These are phyloP conservation scores for Psidium friedrichsthalianum DNA, from an alignment of 345 rosid species.

Conservation along the genomic window DNA sequence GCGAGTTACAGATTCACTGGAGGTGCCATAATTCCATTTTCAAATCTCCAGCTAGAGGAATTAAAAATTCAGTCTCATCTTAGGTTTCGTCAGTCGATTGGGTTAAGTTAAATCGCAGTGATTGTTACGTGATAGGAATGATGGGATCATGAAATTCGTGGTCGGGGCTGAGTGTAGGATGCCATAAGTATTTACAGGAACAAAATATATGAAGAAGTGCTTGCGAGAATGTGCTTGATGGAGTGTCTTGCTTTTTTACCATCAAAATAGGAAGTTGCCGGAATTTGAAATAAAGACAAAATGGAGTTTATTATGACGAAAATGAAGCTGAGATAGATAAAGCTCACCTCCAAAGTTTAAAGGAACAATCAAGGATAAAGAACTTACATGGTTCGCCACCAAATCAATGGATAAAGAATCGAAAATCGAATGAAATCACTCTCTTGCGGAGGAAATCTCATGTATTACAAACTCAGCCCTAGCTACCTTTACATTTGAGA, in stretches of 20 bases:
- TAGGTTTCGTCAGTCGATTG: not conserved
- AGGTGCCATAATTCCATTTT: not conserved
- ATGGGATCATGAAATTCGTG: not conserved
- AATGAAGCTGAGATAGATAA: not conserved
- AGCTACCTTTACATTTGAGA: not conserved
- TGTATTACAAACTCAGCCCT: not conserved
- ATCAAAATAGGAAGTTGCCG: not conserved
- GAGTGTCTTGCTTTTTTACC: rapidly evolving
- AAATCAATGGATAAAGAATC: too few species aligned
- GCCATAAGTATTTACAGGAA: not conserved
- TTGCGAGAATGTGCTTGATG: not conserved
- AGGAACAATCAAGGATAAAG: not conserved
- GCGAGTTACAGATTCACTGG: not conserved
- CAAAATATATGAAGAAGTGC: not conserved
- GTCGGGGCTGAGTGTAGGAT: not conserved
- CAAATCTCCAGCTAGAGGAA: not conserved
- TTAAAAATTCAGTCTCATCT: not conserved
- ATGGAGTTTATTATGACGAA: not conserved
- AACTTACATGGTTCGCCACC: not conserved
- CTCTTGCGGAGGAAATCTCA: not conserved
- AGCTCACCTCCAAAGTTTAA: not conserved
- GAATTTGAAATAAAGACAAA: not conserved
- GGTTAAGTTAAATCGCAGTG: not conserved
- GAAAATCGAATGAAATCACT: not conserved
- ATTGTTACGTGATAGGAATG: not conserved